Percentiles rank a stretch among this genome's conserved stretches.
Evolutionary conservation across 495 filamentous ascomycete species (phyloP).

Genomic region (Aspergillus coremiiformis): DNA sequence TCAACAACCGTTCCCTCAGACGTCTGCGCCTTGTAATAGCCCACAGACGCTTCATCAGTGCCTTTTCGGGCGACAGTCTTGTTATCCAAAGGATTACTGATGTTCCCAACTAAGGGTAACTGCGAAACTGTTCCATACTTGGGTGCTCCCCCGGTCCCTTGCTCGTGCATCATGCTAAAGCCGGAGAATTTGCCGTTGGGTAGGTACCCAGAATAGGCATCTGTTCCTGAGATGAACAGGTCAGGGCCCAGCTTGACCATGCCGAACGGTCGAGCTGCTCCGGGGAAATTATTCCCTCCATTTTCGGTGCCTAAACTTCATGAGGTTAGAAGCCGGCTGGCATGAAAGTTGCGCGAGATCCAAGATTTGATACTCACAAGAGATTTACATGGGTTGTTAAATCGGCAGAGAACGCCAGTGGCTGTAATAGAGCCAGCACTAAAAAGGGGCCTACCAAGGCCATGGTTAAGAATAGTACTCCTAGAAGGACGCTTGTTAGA

Average conservation of each 20-base stretch:
- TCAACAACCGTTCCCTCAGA: constrained; percentile 50
- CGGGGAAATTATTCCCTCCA: constrained; percentile 66
- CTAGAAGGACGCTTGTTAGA: not conserved
- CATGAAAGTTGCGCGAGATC: not conserved
- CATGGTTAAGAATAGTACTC: constrained; percentile 6
- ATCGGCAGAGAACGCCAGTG: constrained; percentile 9
- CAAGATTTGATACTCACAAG: constrained; percentile 20
- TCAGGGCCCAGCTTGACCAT: constrained; percentile 69
- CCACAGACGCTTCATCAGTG: constrained; percentile 50
- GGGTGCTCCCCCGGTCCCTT: constrained; percentile 65
- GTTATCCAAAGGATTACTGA: constrained; percentile 52
- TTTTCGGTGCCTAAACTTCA: constrained; percentile 27
- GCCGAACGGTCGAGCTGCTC: constrained; percentile 56
- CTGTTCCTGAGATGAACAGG: constrained; percentile 37
- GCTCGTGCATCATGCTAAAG: constrained; percentile 69
- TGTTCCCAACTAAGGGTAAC: constrained; percentile 49
- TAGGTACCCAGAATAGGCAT: constrained; percentile 61
- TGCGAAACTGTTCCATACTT: constrained; percentile 67
- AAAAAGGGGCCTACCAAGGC: constrained; percentile 3
- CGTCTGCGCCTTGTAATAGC: constrained; percentile 55
- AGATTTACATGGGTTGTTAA: constrained; percentile 29
- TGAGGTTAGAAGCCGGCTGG: not conserved
- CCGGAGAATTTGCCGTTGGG: constrained; percentile 54
- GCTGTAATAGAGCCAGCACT: constrained; percentile 4
- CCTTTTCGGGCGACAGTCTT: constrained; percentile 43